Conservation (phyloP, 2,329 filamentous ascomycete species). For the Pyricularia grisea region DNA sequence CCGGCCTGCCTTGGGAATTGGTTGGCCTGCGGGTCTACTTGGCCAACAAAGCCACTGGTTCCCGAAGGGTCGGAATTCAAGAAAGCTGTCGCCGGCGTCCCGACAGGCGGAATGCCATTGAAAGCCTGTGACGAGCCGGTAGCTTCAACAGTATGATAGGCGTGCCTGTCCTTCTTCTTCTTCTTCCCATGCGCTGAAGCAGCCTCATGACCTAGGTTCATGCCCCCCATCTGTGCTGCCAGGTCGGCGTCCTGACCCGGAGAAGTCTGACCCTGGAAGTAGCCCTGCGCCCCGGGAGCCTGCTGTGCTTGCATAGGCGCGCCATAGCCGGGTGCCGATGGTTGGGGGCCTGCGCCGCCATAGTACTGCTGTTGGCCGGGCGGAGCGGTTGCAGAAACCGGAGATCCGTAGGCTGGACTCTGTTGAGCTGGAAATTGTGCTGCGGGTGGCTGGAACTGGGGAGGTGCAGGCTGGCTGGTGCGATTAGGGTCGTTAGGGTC, state of each 20-base stretch:
- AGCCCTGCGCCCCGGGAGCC: conserved; percentile 17
- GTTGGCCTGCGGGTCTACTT: conserved; percentile 33
- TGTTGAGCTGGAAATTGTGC: conserved; percentile 47
- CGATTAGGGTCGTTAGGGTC: conserved; percentile 43
- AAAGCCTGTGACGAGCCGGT: conserved; percentile 59
- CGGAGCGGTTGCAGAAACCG: conserved; percentile 22
- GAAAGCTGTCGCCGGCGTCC: conserved; percentile 45
- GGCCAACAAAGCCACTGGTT: conserved; percentile 32
- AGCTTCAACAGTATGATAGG: conserved; percentile 78
- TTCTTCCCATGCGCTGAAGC: conserved; percentile 46
- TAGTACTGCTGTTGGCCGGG: conserved; percentile 28
- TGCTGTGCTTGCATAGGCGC: conserved; percentile 11
- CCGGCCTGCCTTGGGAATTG: conserved; percentile 55
- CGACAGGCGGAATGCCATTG: conserved; percentile 55
- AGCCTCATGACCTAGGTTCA: conserved; percentile 53
- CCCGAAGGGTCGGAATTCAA: conserved; percentile 44
- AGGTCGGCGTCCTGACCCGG: conserved; percentile 36
- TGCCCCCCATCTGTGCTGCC: conserved; percentile 66
- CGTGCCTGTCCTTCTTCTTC: conserved; percentile 85
- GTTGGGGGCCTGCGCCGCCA: conserved; percentile 18
- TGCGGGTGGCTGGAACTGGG: conserved; percentile 42
- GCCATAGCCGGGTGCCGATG: conserved; percentile 14
- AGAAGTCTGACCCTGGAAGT: conserved; percentile 23
- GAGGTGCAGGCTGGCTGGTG: conserved; percentile 28
- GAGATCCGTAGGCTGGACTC: conserved; percentile 26